Evolutionary conservation across 306 rosid genomes (phyloP).

Genomic region (Casuarina glauca): DNA sequence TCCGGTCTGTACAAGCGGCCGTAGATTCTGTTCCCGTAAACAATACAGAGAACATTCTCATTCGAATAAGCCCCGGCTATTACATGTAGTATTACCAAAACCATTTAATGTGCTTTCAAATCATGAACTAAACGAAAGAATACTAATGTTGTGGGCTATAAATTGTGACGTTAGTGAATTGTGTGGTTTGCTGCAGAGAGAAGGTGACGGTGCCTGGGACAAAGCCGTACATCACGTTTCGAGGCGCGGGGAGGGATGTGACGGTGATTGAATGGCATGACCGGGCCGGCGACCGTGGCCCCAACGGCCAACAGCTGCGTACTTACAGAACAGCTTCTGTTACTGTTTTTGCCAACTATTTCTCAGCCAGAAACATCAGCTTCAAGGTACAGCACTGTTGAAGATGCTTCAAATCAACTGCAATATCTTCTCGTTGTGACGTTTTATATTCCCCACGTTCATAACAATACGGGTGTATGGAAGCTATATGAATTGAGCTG

Average conservation of each 20-base stretch:
- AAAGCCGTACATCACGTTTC: conserved; percentile 79
- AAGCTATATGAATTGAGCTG: too few species aligned
- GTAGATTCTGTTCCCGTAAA: conserved; percentile 62
- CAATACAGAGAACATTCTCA: conserved; percentile 55
- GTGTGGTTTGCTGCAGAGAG: conserved; percentile 47
- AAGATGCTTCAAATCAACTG: neutral
- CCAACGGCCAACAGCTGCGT: conserved; percentile 79
- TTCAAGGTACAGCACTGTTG: conserved; percentile 52
- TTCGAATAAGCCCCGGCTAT: conserved; percentile 67
- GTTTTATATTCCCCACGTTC: too few species aligned
- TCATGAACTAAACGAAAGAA: too few species aligned
- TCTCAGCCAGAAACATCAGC: conserved; percentile 83
- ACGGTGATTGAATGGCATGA: conserved; percentile 96
- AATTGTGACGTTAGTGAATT: too few species aligned
- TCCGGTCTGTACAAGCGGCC: conserved; percentile 72
- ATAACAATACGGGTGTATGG: too few species aligned
- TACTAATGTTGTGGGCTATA: too few species aligned
- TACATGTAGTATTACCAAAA: conserved; percentile 48
- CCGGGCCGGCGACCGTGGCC: conserved; percentile 80
- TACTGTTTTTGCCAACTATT: conserved; percentile 66
- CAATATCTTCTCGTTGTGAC: too few species aligned
- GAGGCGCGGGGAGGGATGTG: conserved; percentile 71
- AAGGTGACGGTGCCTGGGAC: conserved; percentile 81
- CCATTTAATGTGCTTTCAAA: too few species aligned
- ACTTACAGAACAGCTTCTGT: conserved; percentile 94